phyloP scores from a whole-genome alignment of 1,284 basidiomycete species.

The Irpex rosettiformis region DNA sequence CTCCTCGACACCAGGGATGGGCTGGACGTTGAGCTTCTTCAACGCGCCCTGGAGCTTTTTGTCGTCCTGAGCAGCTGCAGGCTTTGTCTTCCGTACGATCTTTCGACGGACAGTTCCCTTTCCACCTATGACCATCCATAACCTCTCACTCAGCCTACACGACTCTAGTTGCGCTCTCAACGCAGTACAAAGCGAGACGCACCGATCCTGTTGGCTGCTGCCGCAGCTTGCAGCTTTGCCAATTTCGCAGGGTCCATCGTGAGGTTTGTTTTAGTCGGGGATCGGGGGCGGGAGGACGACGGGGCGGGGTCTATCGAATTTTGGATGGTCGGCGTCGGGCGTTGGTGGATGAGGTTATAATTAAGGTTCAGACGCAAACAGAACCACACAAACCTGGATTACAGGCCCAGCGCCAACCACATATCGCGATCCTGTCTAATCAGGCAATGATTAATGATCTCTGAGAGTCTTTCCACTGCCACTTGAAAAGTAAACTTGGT shows the following conservation, averaged over 20 bases:
- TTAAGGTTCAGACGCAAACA: conserved; percentile 39
- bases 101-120: conserved; percentile 98
- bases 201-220: conserved; percentile 90
- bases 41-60: conserved; percentile 96
- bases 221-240: conserved; percentile 91
- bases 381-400: conserved; percentile 24
- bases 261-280: conserved; percentile 25
- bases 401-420: not conserved
- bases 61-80: conserved; percentile 89
- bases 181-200: conserved; percentile 31
- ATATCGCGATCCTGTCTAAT: not conserved
- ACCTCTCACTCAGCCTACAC: not conserved
- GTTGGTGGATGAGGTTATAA: conserved; percentile 29
- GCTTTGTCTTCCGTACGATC: conserved; percentile 89
- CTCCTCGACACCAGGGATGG: conserved; percentile 95
- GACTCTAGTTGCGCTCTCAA: not conserved
- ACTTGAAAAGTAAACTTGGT: no score
- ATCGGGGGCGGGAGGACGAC: conserved; percentile 31
- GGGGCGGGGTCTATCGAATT: conserved; percentile 15
- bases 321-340: conserved; percentile 26
- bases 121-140: conserved; percentile 66
- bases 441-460: not conserved
- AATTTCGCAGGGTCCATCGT: conserved; percentile 89
- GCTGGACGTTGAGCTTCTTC: conserved; percentile 98
- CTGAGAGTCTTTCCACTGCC: not conserved